Percentiles rank a stretch among this genome's conserved stretches.
Evolutionary conservation across 768 basidiomycete species (phyloP).

Genomic region (Pulveroboletus sp.): DNA sequence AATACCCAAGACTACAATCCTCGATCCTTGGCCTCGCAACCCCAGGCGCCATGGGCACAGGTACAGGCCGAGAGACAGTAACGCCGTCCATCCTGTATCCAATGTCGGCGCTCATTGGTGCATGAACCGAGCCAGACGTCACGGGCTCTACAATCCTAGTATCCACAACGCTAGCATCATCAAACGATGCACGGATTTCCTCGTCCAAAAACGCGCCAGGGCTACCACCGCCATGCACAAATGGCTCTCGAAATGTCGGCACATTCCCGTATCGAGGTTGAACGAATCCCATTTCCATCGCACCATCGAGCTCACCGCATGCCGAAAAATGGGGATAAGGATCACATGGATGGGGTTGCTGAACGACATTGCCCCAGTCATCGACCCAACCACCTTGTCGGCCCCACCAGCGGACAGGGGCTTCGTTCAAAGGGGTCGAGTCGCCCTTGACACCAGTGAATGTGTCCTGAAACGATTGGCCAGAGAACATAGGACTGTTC

Average conservation of each 20-base stretch:
- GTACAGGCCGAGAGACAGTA: conserved; percentile 2
- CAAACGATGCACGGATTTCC: conserved; percentile 21
- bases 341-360: neutral
- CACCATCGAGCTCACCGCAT: neutral
- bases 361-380: conserved; percentile 15
- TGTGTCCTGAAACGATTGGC: neutral
- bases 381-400: conserved; percentile 15
- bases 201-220: conserved; percentile 17
- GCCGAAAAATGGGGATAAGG: neutral
- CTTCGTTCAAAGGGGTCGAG: conserved; percentile 17
- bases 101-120: neutral
- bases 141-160: neutral
- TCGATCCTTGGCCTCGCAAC: neutral
- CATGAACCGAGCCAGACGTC: neutral
- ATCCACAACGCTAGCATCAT: neutral
- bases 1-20: neutral
- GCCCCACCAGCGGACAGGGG: conserved; percentile 21
- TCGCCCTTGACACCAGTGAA: neutral
- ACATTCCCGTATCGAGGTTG: neutral
- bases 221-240: neutral
- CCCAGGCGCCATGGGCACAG: conserved; percentile 2
- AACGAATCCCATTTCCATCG: neutral
- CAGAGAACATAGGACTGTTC: neutral
- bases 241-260: conserved; percentile 3
- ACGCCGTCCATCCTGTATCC: conserved; percentile 3